Conservation (phyloP, 2,329 filamentous ascomycete species). For the Cladorrhinum sp. region DNA sequence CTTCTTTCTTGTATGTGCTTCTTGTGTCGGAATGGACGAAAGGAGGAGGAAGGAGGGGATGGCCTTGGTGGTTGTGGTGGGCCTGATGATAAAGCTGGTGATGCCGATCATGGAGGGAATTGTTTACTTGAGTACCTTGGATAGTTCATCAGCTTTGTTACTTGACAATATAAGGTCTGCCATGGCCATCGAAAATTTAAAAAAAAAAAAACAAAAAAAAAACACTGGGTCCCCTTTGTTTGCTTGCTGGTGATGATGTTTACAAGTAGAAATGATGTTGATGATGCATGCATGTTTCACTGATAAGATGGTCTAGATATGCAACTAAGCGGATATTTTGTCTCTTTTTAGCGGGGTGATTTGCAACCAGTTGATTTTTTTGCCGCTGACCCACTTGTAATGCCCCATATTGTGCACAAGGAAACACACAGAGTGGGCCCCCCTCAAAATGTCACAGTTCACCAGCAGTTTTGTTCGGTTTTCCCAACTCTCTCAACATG, state of each 20-base stretch:
- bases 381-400: neutral
- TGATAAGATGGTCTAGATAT: neutral
- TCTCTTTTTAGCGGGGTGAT: neutral
- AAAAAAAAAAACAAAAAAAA: too few relatives aligned
- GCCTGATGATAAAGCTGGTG: neutral
- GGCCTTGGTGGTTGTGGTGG: neutral
- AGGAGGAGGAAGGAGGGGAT: neutral
- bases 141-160: neutral
- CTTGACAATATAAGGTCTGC: constrained; percentile 7
- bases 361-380: constrained; percentile 2
- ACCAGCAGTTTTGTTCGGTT: neutral
- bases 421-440: constrained; percentile 8
- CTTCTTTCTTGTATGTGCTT: constrained; percentile 19
- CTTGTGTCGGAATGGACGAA: neutral
- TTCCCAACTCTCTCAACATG: neutral
- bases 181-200: constrained; percentile 8
- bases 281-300: neutral
- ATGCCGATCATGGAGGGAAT: neutral
- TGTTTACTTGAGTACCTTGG: neutral
- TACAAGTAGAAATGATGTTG: too few relatives aligned
- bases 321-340: constrained; percentile 3
- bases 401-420: constrained; percentile 4
- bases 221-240: neutral
- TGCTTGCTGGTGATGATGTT: neutral
- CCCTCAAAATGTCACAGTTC: neutral